Conservation (phyloP, 2,329 filamentous ascomycete genomes). For the Huntiella moniliformis region DNA sequence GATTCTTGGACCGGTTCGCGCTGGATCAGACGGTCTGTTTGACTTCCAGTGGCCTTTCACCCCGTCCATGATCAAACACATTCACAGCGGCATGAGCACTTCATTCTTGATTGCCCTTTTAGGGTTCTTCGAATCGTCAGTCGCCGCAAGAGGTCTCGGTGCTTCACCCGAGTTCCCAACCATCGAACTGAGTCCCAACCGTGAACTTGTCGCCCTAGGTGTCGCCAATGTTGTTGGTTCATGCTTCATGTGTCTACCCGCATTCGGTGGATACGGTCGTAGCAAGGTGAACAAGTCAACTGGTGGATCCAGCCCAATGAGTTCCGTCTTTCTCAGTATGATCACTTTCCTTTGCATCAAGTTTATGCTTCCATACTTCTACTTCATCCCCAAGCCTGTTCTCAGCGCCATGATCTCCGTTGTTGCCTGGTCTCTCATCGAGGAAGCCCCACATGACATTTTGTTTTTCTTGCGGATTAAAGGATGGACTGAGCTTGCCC, state of each 20-base stretch:
- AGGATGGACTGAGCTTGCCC: constrained; percentile 66
- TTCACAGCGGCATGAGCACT: constrained; percentile 72
- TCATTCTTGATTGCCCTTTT: constrained; percentile 85
- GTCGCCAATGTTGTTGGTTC: constrained; percentile 80
- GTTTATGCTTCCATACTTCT: constrained; percentile 77
- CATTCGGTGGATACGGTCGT: constrained; percentile 88
- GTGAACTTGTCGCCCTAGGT: constrained; percentile 82
- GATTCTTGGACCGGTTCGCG: constrained; percentile 65
- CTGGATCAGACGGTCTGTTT: constrained; percentile 52
- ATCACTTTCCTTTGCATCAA: constrained; percentile 67
- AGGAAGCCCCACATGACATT: constrained; percentile 87
- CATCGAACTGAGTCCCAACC: constrained; percentile 72
- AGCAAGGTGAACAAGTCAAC: constrained; percentile 92
- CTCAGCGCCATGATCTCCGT: constrained; percentile 88
- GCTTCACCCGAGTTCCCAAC: constrained; percentile 51
- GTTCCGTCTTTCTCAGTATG: constrained; percentile 66
- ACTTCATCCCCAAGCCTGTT: constrained; percentile 92
- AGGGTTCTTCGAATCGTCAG: constrained; percentile 96
- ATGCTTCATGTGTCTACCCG: constrained; percentile 79
- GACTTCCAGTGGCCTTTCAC: constrained; percentile 75
- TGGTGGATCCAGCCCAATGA: constrained; percentile 84
- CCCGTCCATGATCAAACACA: constrained; percentile 56
- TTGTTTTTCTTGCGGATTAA: constrained; percentile 72
- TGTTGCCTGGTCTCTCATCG: constrained; percentile 82
- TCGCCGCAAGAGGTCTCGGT: constrained; percentile 81